Percentiles rank a stretch among this genome's conserved stretches.
Evolutionary conservation across 306 rosid species (phyloP).

Genomic region (Acacia confusa): DNA sequence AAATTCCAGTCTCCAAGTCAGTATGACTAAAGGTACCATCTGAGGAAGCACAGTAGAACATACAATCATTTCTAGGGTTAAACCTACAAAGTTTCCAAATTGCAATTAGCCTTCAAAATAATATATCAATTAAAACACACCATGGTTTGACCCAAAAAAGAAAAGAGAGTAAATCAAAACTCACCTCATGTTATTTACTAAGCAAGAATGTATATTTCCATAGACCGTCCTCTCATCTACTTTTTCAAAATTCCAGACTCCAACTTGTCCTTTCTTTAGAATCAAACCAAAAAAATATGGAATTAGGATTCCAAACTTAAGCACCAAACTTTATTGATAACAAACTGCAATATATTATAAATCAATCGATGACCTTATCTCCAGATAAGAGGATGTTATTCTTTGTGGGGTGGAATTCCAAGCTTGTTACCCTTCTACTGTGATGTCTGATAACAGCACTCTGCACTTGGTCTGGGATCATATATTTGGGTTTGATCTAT

Average conservation of each 20-base stretch:
- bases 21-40: constrained; percentile 84
- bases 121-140: background rate
- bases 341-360: background rate
- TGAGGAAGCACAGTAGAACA: constrained; percentile 81
- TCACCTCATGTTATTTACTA: constrained; percentile 85
- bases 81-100: constrained; percentile 54
- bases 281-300: constrained; percentile 24
- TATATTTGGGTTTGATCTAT: constrained; percentile 77
- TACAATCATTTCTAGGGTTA: constrained; percentile 68
- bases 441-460: constrained; percentile 94
- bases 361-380: constrained; percentile 59
- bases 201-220: constrained; percentile 79
- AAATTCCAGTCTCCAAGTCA: constrained; percentile 87
- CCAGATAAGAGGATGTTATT: constrained; percentile 89
- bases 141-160: background rate
- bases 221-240: constrained; percentile 85
- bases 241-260: constrained; percentile 86
- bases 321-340: constrained; percentile 11
- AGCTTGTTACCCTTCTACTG: constrained; percentile 78
- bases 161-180: constrained; percentile 13
- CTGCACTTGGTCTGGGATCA: constrained; percentile 79
- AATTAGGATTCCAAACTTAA: constrained; percentile 17
- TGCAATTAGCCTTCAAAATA: constrained; percentile 19
- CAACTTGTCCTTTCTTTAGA: constrained; percentile 92
- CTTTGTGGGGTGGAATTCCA: constrained; percentile 94